Percentiles rank a stretch among this genome's conserved stretches.
These are phyloP conservation scores for Podaxis sp. DNA, from an alignment of 768 basidiomycete species.

Conservation along the genomic window DNA sequence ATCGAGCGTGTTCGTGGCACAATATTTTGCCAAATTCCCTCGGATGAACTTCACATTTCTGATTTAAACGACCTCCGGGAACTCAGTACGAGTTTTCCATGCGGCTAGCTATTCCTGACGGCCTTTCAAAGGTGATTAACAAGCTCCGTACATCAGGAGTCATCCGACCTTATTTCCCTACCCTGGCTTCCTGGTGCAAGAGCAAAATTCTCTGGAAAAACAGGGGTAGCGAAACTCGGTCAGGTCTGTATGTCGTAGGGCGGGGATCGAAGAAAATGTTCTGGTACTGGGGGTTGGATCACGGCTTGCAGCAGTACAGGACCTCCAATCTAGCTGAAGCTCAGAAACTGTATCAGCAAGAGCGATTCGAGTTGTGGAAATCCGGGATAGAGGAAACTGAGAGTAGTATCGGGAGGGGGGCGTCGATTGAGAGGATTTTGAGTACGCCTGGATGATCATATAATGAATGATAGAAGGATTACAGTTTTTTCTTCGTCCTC, in stretches of 20 bases:
- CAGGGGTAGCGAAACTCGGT: background rate
- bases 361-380: background rate
- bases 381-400: background rate
- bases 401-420: too few species aligned
- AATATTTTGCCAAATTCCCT: background rate
- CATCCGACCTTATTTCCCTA: background rate
- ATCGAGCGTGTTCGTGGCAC: background rate
- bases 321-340: background rate
- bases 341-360: background rate
- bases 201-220: background rate
- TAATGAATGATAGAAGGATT: too few species aligned
- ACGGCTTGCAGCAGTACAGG: background rate
- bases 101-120: background rate
- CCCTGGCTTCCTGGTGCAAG: background rate
- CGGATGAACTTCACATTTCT: background rate
- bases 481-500: too few species aligned
- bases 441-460: too few species aligned
- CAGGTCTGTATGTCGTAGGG: background rate
- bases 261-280: background rate
- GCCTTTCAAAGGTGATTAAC: background rate
- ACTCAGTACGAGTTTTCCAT: background rate
- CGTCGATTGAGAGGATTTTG: too few species aligned
- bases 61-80: background rate
- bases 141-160: background rate
- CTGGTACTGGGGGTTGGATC: background rate